Percentiles rank a stretch among this genome's conserved stretches.
These are phyloP conservation scores for Boletus insuetus DNA, from an alignment of 768 basidiomycete genomes.

Conservation along the genomic window DNA sequence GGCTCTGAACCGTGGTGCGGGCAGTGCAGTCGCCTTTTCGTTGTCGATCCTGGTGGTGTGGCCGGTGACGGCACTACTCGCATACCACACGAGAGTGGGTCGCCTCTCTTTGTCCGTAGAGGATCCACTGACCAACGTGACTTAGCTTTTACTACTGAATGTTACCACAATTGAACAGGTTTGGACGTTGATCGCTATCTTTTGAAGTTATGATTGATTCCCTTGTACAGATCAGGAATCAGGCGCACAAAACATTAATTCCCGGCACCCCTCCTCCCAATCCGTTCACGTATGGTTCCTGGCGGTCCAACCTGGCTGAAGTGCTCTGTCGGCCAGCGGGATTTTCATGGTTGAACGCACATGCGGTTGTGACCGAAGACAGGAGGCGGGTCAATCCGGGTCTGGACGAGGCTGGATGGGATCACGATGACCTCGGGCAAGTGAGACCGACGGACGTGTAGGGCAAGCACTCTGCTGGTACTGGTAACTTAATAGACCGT, in stretches of 20 bases:
- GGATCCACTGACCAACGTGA: slow-evolving; percentile 1
- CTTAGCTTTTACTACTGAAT: slow-evolving; percentile 76
- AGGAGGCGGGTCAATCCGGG: slow-evolving; percentile 75
- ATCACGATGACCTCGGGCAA: slow-evolving; percentile 23
- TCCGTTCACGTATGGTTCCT: slow-evolving; percentile 81
- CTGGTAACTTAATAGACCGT: background rate
- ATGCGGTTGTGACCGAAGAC: slow-evolving; percentile 64
- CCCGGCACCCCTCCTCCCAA: slow-evolving; percentile 71
- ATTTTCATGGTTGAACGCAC: slow-evolving; percentile 74
- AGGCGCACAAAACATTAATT: slow-evolving; percentile 70
- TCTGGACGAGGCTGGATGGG: slow-evolving; percentile 32
- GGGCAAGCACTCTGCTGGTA: background rate
- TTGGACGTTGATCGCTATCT: slow-evolving; percentile 28
- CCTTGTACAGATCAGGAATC: slow-evolving; percentile 68
- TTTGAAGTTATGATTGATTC: slow-evolving; percentile 5
- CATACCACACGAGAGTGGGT: slow-evolving; percentile 85
- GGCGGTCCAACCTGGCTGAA: slow-evolving; percentile 69
- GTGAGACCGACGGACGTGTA: slow-evolving; percentile 14
- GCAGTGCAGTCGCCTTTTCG: slow-evolving; percentile 79
- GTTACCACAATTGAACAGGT: slow-evolving; percentile 97
- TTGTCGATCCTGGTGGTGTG: slow-evolving; percentile 73
- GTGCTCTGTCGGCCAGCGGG: slow-evolving; percentile 80
- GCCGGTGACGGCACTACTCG: slow-evolving; percentile 76
- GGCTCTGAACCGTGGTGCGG: slow-evolving; percentile 52
- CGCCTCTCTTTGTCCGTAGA: background rate